Base-by-base conservation (phyloP, 768 basidiomycete genomes). In the Lactifluus rugatus region DNA sequence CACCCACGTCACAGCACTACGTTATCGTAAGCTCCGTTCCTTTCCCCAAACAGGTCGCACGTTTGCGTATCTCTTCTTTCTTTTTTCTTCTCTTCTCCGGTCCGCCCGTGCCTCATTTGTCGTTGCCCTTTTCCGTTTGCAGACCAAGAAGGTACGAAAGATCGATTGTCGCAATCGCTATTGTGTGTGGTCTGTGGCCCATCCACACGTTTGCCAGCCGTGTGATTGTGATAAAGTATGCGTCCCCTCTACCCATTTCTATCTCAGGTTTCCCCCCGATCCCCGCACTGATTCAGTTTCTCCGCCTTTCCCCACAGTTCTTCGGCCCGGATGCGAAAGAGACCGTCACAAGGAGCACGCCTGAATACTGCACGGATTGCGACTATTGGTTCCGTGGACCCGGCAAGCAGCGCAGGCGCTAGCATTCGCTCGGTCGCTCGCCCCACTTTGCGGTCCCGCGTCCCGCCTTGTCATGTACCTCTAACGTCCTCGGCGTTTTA, bases 261-360 rank as follows among this genome's bases (percentile, higher is more conserved):
- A 42, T 56, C 36, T 28, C 52, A 19, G 11, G 47, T 28, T 31
- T n/a, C n/a, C 32, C 46, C 34, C 56, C 52, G 8, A 46, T 41
- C 54, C 59, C 54, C 44, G 3, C 54, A 50, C 48, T 51, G 54
- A 60, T 42, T 21, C 54, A 39, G 28, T 26, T 11, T 50, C 32
- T 36, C 26, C 44, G 46, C 13, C 28, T 13, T 13, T 3, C 31
- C 57, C 58, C n/a, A n/a, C 65, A 88, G 88, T 87, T 83, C 67
- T 76, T 77, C 64, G 86, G 85, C 21, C 88, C 89, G 1, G 88
- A 90, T 64, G 71, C 71, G 44, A 77, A 75, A 54, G 86, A 91
- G 69, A 81, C 73, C 3, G 75, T 87, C 58, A 80, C 79, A 0
- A 65, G 70, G 23, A 70, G 71, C 48, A 82, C 78, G 2, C 67